These are phyloP conservation scores for Chytriomyces sp. DNA, from an alignment of 192 early-diverging fungal species.

Conservation along the genomic window DNA sequence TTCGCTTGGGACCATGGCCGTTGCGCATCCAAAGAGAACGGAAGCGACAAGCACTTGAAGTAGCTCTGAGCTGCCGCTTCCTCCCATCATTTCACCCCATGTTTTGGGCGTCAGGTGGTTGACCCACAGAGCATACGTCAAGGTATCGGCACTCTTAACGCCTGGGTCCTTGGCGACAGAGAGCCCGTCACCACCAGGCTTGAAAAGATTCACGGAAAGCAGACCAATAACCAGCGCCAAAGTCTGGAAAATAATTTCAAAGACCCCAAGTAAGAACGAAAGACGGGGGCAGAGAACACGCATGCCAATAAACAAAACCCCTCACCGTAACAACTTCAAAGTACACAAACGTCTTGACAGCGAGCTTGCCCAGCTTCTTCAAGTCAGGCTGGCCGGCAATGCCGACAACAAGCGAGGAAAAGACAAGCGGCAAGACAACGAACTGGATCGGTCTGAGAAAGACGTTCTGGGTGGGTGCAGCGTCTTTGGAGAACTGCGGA, in stretches of 20 bases:
- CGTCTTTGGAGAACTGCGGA: conserved; percentile 38
- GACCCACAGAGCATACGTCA: conserved; percentile 64
- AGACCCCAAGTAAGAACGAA: neutral
- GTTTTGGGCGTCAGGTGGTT: conserved; percentile 63
- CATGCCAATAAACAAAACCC: neutral
- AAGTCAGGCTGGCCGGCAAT: conserved; percentile 76
- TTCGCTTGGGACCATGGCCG: conserved; percentile 41
- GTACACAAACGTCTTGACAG: conserved; percentile 72
- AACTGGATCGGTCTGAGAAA: conserved; percentile 49
- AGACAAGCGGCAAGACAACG: conserved; percentile 69
- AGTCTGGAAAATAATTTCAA: conserved; percentile 15
- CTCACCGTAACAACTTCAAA: conserved; percentile 57
- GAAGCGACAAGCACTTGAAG: conserved; percentile 72
- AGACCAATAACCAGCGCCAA: conserved; percentile 72
- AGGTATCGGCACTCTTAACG: conserved; percentile 17
- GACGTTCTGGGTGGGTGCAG: conserved; percentile 38
- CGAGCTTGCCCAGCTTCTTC: conserved; percentile 64
- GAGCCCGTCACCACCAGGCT: conserved; percentile 67
- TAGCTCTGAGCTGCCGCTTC: conserved; percentile 47
- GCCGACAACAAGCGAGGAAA: conserved; percentile 73
- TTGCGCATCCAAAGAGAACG: conserved; percentile 62
- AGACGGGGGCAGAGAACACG: conserved; percentile 39
- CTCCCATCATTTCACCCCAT: conserved; percentile 56
- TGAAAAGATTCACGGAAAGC: conserved; percentile 60
- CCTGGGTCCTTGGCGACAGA: conserved; percentile 19